Conservation (phyloP, 2,329 filamentous ascomycete genomes). For the Aspergillus candidus region DNA sequence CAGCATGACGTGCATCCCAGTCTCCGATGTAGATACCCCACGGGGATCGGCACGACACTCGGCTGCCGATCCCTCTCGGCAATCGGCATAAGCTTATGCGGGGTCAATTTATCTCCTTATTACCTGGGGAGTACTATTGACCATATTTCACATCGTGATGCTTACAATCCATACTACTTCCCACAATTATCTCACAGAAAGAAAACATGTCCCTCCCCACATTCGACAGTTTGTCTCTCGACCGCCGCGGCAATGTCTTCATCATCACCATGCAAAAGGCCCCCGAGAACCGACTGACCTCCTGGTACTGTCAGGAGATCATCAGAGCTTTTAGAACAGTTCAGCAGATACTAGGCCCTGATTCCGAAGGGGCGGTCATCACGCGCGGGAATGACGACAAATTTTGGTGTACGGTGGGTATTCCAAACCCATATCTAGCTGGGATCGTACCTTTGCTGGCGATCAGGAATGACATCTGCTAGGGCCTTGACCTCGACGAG, state of each 20-base stretch:
- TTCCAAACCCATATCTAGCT: not conserved
- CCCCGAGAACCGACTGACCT: slow-evolving; percentile 50
- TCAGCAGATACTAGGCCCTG: slow-evolving; percentile 42
- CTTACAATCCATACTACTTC: no score
- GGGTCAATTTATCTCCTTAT: no score
- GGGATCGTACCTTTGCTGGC: no score
- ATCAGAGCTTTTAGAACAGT: slow-evolving; percentile 46
- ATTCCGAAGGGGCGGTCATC: slow-evolving; percentile 48
- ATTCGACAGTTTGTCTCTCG: slow-evolving; percentile 41
- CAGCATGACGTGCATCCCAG: no score
- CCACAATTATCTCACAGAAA: no score
- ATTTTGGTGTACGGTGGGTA: slow-evolving; percentile 43
- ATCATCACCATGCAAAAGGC: slow-evolving; percentile 51
- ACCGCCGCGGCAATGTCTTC: slow-evolving; percentile 43
- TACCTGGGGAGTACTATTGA: no score
- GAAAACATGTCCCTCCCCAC: slow-evolving; percentile 10
- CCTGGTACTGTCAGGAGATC: slow-evolving; percentile 47
- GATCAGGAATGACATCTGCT: not conserved
- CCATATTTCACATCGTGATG: no score
- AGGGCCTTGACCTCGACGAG: slow-evolving; percentile 45
- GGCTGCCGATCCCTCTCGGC: no score
- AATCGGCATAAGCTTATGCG: no score
- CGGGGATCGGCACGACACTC: no score
- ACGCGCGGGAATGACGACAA: slow-evolving; percentile 46
- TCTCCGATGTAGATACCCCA: no score